Evolutionary conservation across 2,329 filamentous ascomycete genomes (phyloP), one percentile per base, ranked within the genome.

Genomic region (Triangularia verruculosa): DNA sequence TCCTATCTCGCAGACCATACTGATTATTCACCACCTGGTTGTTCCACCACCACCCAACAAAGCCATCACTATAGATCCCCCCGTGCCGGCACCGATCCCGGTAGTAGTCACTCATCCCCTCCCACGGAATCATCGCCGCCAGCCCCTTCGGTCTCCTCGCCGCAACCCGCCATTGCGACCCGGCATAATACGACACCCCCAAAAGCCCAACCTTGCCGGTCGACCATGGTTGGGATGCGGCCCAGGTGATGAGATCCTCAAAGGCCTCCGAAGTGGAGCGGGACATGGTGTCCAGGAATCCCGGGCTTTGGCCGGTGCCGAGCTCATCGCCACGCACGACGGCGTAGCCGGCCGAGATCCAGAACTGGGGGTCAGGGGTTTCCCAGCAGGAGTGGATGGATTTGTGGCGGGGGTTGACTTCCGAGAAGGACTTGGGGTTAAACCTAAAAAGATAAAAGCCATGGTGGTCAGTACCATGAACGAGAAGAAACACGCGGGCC

Each of bases 41-140:
- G 69, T 89, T 81, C 86, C 86, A 89, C 87, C 87, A 90, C 69
- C 88, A 85, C 12, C 75, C 70, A 68, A 89, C 88, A 68, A 87
- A 87, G 0, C 71, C 72, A 67, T 87, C 82, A 0, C 83, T 84
- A 1, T 87, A 71, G 54, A 89, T 88, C 0, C 86, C 86, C 0
- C 86, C 86, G 63, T 89, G 86, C 0, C 85, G 79, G 66, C 83
- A 86, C 0, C 84, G 76, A 65, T 88, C 86, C 1, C 82, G 73
- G 70, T 84, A 85, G 66, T 81, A 82, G 64, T 84, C 82, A 0
- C 79, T 80, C 78, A 83, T 82, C 25, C 82, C 82, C 71, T 84
- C 82, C 81, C 75, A 82, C 0, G 81, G 81, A 0, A 82, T 71
- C 4, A 83, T 83, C 5, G 79, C 80, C 0, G 78, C 74, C 1